Evolutionary conservation across 441 rosid genomes (phyloP).

Genomic region (Brassica balearica): DNA sequence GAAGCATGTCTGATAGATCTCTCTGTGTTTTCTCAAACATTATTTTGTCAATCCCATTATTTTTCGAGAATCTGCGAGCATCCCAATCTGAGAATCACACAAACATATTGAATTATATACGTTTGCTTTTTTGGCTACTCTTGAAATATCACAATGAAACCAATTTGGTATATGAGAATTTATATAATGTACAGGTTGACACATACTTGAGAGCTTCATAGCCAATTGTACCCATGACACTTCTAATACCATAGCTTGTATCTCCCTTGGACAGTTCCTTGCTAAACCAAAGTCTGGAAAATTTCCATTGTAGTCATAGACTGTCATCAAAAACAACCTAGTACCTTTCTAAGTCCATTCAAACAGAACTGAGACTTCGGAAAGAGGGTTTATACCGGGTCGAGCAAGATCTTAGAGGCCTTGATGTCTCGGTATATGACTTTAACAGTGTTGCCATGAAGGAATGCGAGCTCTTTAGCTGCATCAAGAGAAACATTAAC

Average conservation of each 20-base stretch:
- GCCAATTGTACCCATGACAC: conserved; percentile 95
- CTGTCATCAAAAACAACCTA: not conserved
- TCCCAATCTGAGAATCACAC: not conserved
- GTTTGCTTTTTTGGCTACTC: not conserved
- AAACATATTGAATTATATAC: not conserved
- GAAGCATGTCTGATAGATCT: too few species aligned
- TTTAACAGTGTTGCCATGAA: conserved; percentile 80
- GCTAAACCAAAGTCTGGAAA: conserved; percentile 98
- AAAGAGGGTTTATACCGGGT: conserved; percentile 57
- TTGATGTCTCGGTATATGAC: conserved; percentile 61
- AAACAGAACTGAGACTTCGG: not conserved
- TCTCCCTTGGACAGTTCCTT: conserved; percentile 88
- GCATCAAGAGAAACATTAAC: conserved; percentile 84
- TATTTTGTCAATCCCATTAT: not conserved
- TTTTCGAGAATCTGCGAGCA: not conserved
- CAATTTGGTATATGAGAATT: conserved; percentile 7
- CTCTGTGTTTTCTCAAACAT: not conserved
- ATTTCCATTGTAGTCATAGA: conserved; percentile 61
- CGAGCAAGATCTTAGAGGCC: conserved; percentile 64
- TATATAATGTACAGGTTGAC: conserved; percentile 68
- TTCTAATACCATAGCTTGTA: conserved; percentile 80
- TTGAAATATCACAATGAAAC: not conserved
- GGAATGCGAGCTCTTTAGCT: conserved; percentile 88
- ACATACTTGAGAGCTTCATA: conserved; percentile 95
- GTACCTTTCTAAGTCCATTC: not conserved